Base-by-base conservation (phyloP, 371 early-diverging fungal genomes). In the Zychaea mexicana region DNA sequence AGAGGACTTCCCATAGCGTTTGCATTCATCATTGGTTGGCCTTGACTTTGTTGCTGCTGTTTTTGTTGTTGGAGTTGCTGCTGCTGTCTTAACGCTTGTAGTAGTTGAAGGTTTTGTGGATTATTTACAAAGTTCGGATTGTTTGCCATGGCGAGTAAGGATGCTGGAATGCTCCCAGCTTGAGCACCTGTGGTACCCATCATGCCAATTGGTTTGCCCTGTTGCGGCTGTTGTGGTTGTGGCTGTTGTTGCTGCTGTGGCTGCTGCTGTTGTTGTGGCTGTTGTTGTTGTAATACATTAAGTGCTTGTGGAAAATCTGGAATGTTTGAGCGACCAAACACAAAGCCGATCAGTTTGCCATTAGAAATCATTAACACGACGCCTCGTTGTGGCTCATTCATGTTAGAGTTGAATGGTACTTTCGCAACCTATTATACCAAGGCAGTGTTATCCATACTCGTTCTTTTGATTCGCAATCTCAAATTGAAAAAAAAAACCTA, bases 321-420 rank as follows among this genome's bases (percentile, higher is more conserved):
- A 13, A 87, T 64, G 0, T 82, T 78, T 3, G 74, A 73, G 36
- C 77, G 71, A 2, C 79, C 68, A 62, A 85, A 87, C 4, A 85
- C 77, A 28, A 87, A 65, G 38, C 87, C 87, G 8, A 85, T 75
- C 27, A 87, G 53, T 39, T 78, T 80, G 45, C 74, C 73, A 22
- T 59, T 67, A 24, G 83, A 77, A 60, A 79, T 69, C 7, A 78
- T 80, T 22, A 85, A 64, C 26, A 85, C 71, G 49, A 78, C 65
- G 65, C 84, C 87, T 70, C 81, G 70, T 55, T 76, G 59, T 19
- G 66, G 72, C 1, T 76, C 74, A 64, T 69, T 65, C 36, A 67
- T 32, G 39, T 69, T 68, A 22, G 73, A 27, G 54, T 74, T 74
- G 24, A 82, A 82, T 6, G 78, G 57, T 15, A 72, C 69, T 0